Base-by-base conservation (phyloP, 1,284 basidiomycete genomes). In the Microbotryum scabiosae region DNA sequence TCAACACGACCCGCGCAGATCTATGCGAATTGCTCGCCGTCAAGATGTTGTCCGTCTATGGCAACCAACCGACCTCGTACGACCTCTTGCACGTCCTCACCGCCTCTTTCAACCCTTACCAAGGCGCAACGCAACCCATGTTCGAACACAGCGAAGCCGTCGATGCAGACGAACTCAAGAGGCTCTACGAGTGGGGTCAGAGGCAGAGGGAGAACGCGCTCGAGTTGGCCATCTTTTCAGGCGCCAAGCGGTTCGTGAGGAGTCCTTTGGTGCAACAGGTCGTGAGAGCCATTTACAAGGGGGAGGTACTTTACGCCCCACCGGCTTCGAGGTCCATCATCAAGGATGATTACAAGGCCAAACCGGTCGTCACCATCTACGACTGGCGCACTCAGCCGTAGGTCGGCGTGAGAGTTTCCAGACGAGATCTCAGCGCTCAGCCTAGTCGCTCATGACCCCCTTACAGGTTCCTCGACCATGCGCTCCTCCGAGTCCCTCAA, bases 51-150 rank as follows among this genome's bases (percentile, higher is more conserved):
- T 58, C 60, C 18, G 41, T 46, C 9, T 63, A 58, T 52, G 55
- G 51, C 0, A 54, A 51, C 14, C 54, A 57, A 2, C 54, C 55
- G 2, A 46, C 30, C 89, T 49, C 89, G 88, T 73, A 89, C 84
- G 60, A 69, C 65, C 82, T 86, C 79, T 90, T 82, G 43, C 85
- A 87, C 30, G 77, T 78, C 72, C 83, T 75, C 2, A 79, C 85
- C 48, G 88, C 79, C 50, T 78, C 80, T 67, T 82, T 79, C 69
- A 93, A 76, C 16, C 85, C 88, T 61, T 81, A 79, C 21, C 83
- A 85, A n/a, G 94, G 80, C 4, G 76, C 79, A 16, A 83, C 83
- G 46, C 6, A 28, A 41, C 49, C 49, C 12, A 55, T 59, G 53
- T 70, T 71, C 28, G 48, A 56, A 2, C 51, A 60, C 12, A 60